Base-by-base conservation (phyloP, 75 land plant species). In the Pseudotsuga menziesii region DNA sequence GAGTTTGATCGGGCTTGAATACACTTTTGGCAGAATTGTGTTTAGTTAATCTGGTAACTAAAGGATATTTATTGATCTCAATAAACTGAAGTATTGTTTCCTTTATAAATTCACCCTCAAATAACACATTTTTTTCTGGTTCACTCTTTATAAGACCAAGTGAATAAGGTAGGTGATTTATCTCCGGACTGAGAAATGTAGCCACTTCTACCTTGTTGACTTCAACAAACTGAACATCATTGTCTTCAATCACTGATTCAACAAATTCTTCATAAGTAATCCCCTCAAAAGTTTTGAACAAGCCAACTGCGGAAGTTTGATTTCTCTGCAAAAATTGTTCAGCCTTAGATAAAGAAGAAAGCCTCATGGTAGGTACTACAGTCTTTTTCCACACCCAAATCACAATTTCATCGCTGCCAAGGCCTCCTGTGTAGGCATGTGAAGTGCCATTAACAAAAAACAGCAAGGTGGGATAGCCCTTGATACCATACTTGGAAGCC, bases 221-320 rank as follows among this genome's bases (percentile, higher is more conserved):
- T 84, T 89, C 95, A 77, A 92, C 88, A 92, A 97, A 97, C 84
- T 94, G 93, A 36, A 91, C 88, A 57, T 88, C 98, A 76, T 85
- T 84, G 58, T 94, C 87, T 61, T 83, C 67, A 55, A 41, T 77
- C 26, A 98, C 97, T 61, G 94, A 95, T 61, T 85, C 82, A 4
- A 90, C 67, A 84, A 92, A 97, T 54, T 86, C 93, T 58, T 89
- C 86, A 83, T 92, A 89, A 26, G 85, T 86, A 73, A 82, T 72
- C 39, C 95, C 98, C 99, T 96, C 79, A 44, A 80, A 77, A 82
- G 5, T 54, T 62, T n/a, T n/a, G n/a, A n/a, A n/a, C n/a, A n/a
- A n/a, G n/a, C n/a, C n/a, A n/a, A n/a, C n/a, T n/a, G n/a, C n/a
- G n/a, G n/a, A n/a, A n/a, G n/a, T n/a, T n/a, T n/a, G n/a, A n/a